Percentiles rank a stretch among this genome's conserved stretches.
Conservation (phyloP, 1,284 basidiomycete genomes). For the Leucoagaricus sp. region DNA sequence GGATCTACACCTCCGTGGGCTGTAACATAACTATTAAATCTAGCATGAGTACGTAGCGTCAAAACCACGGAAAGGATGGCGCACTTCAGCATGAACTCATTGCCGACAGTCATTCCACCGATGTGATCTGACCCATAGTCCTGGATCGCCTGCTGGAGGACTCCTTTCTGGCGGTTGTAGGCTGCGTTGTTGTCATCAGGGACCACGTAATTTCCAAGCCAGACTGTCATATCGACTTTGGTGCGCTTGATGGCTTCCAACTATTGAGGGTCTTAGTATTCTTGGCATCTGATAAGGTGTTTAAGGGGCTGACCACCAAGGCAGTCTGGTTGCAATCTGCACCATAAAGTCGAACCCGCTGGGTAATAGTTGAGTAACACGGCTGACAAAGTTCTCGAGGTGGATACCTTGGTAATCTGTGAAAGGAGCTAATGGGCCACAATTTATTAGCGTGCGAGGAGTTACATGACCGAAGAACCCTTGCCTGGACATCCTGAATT, state of each 20-base stretch:
- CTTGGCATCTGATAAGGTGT: neutral
- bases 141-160: slow-evolving; percentile 69
- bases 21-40: slow-evolving; percentile 52
- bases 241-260: slow-evolving; percentile 73
- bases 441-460: neutral
- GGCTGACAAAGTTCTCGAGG: neutral
- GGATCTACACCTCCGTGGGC: slow-evolving; percentile 43
- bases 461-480: slow-evolving; percentile 6
- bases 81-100: slow-evolving; percentile 82
- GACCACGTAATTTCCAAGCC: slow-evolving; percentile 76
- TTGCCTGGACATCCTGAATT: slow-evolving; percentile 50
- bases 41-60: neutral
- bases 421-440: slow-evolving; percentile 39
- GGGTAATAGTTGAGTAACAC: slow-evolving; percentile 15
- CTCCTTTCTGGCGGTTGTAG: slow-evolving; percentile 73
- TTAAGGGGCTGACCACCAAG: slow-evolving; percentile 36
- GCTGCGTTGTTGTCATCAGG: slow-evolving; percentile 63
- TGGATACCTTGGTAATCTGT: slow-evolving; percentile 41
- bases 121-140: slow-evolving; percentile 82
- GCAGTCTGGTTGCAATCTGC: slow-evolving; percentile 51
- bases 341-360: slow-evolving; percentile 49
- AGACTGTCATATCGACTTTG: slow-evolving; percentile 88
- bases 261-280: slow-evolving; percentile 22
- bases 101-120: slow-evolving; percentile 79
- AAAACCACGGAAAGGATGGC: slow-evolving; percentile 23